phyloP scores from a whole-genome alignment of 352 stramenopile species.

The Phytophthora meadii region DNA sequence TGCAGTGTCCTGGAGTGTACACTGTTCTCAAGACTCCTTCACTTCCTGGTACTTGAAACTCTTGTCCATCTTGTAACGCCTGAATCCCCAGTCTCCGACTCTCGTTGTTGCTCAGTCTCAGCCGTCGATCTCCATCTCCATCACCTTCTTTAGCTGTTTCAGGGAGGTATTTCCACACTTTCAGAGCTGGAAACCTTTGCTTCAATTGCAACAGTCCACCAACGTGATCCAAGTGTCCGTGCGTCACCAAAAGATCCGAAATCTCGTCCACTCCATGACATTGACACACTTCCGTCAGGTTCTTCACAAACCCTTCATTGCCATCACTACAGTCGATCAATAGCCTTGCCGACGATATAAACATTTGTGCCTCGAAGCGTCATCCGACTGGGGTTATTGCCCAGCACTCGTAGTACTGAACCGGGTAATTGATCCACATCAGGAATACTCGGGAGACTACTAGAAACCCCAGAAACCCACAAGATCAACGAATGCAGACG shows the following conservation, averaged over 20 bases:
- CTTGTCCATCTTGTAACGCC: slow-evolving; percentile 45
- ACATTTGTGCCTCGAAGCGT: slow-evolving; percentile 92
- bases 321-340: slow-evolving; percentile 86
- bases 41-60: slow-evolving; percentile 39
- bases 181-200: slow-evolving; percentile 55
- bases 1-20: slow-evolving; percentile 87
- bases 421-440: slow-evolving; percentile 52
- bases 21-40: slow-evolving; percentile 52
- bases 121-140: slow-evolving; percentile 39
- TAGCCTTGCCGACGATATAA: slow-evolving; percentile 89
- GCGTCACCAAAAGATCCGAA: slow-evolving; percentile 88
- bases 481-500: slow-evolving; percentile 54
- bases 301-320: slow-evolving; percentile 62
- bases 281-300: slow-evolving; percentile 52
- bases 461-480: slow-evolving; percentile 50
- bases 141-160: slow-evolving; percentile 14
- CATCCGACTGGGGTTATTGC: slow-evolving; percentile 88
- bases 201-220: slow-evolving; percentile 76
- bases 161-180: slow-evolving; percentile 79
- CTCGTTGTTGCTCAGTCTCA: slow-evolving; percentile 59
- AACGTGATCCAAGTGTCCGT: slow-evolving; percentile 91
- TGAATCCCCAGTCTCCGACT: slow-evolving; percentile 55
- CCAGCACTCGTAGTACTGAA: slow-evolving; percentile 76
- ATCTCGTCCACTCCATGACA: slow-evolving; percentile 51
- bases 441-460: slow-evolving; percentile 44